phyloP scores from a whole-genome alignment of 1,284 basidiomycete species.

The Boletellus deceptivus region DNA sequence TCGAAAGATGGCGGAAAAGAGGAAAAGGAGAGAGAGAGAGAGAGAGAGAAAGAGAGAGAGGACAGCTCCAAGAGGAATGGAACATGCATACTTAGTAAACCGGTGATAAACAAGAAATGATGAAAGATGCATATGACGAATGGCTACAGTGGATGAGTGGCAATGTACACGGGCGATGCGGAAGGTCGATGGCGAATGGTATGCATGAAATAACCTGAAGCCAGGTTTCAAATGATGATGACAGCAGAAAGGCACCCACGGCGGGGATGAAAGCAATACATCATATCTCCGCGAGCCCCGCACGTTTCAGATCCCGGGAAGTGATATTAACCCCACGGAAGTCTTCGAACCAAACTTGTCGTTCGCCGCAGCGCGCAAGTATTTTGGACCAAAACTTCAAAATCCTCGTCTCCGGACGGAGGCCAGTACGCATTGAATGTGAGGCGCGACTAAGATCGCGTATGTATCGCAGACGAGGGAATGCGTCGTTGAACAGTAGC shows the following conservation, averaged over 20 bases:
- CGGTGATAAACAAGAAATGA: neutral
- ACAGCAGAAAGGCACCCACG: neutral
- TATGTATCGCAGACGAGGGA: constrained; percentile 59
- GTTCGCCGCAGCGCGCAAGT: constrained; percentile 32
- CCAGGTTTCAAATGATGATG: neutral
- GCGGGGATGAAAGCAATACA: neutral
- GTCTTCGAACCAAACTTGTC: constrained; percentile 32
- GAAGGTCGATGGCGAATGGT: constrained; percentile 10
- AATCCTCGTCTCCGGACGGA: constrained; percentile 26
- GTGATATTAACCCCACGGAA: constrained; percentile 34
- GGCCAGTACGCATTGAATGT: constrained; percentile 31
- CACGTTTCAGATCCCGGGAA: constrained; percentile 31
- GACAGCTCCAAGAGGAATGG: constrained; percentile 11
- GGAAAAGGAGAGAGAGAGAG: constrained; percentile 6
- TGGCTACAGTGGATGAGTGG: constrained; percentile 32
- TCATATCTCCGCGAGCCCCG: constrained; percentile 25
- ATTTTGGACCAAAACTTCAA: constrained; percentile 36
- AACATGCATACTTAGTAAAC: constrained; percentile 3
- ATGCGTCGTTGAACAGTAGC: constrained; percentile 55
- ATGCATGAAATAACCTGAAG: constrained; percentile 20
- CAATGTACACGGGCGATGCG: constrained; percentile 29
- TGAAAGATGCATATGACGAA: constrained; percentile 29
- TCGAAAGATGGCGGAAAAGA: neutral
- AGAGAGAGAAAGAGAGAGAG: constrained; percentile 10
- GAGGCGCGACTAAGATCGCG: constrained; percentile 50